Evolutionary conservation across 768 basidiomycete species (phyloP), one percentile per base, ranked within the genome.

Genomic region (Glaciozyma antarctica): DNA sequence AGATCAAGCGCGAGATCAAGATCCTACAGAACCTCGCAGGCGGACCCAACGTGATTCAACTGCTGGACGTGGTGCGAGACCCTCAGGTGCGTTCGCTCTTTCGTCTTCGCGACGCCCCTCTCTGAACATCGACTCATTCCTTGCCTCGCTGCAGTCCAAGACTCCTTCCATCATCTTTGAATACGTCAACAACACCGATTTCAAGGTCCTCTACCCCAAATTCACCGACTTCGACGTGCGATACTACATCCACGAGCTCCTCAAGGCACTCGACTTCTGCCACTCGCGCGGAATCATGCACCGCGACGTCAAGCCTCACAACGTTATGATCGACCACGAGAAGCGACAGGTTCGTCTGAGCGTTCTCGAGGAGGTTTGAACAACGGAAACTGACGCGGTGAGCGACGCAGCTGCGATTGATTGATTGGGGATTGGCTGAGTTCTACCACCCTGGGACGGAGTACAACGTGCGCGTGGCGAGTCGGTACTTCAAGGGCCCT

Each of bases 281-380:
- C 94, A 98, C 77, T 98, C 94, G 38, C 91, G 93, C 73, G 94
- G 94, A 13, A 97, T 98, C 76, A 97, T 97, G 91, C 94, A 98
- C 76, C 82, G 94, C 72, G 94, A 97, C 76, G 94, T 98, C 64
- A 98, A 98, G 76, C 94, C 94, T 17, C 92, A 95, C 78, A 98
- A 98, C 77, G 91, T 98, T 61, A 97, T 98, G 92, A 97, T 97
- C 77, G 94, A 98, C 77, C 93, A 97, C 76, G 91, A 97, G 73
- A 88, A 88, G 77, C 86, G 90, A 76, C 90, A 93, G 81, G 92
- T 90, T 74, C 66, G 79, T 75, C 24, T 55, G 24, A 19, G 21
- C 26, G 19, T 24, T 54, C 45, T 24, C 41, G 12, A 24, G 26
- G 32, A 19, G 5, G 22, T 13, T 5, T 6, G 21, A 1, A 30